A percentile compares a stretch with the other conserved stretches of the same genome.
Evolutionary conservation across 2,329 filamentous ascomycete genomes (phyloP).

Genomic region (Alternaria conjuncta): DNA sequence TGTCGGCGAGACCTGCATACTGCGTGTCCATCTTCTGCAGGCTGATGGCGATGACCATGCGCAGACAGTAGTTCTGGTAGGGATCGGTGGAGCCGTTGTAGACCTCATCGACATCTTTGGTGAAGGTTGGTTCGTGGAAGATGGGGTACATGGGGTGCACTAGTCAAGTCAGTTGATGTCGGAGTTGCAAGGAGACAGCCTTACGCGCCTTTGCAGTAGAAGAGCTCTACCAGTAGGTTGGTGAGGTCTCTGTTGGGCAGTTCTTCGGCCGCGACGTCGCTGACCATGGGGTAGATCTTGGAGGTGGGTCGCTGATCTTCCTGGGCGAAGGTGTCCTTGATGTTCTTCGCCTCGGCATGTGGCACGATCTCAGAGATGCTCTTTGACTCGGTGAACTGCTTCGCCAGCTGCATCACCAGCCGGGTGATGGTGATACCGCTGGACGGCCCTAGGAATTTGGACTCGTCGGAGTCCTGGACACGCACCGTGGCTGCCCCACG

Average conservation of each 20-base stretch:
- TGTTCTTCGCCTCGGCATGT: slow-evolving; percentile 69
- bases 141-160: slow-evolving; percentile 88
- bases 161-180: slow-evolving; percentile 47
- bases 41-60: slow-evolving; percentile 93
- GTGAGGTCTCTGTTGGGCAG: slow-evolving; percentile 77
- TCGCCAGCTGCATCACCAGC: slow-evolving; percentile 94
- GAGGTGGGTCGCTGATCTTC: slow-evolving; percentile 70
- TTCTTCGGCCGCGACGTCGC: slow-evolving; percentile 76
- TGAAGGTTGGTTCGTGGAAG: slow-evolving; percentile 82
- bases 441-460: slow-evolving; percentile 88
- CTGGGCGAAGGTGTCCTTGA: slow-evolving; percentile 71
- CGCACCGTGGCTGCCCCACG: slow-evolving; percentile 85
- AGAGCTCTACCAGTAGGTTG: slow-evolving; percentile 82
- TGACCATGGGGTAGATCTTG: slow-evolving; percentile 90
- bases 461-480: slow-evolving; percentile 84
- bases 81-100: slow-evolving; percentile 77
- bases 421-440: slow-evolving; percentile 96
- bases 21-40: slow-evolving; percentile 88
- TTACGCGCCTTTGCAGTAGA: slow-evolving; percentile 76
- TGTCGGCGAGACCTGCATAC: slow-evolving; percentile 92
- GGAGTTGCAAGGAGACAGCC: background rate
- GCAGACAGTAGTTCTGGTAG: slow-evolving; percentile 85
- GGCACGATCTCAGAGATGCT: slow-evolving; percentile 92
- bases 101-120: slow-evolving; percentile 78
- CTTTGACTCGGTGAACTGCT: slow-evolving; percentile 87